Evolutionary conservation across 2,329 filamentous ascomycete genomes (phyloP).

Genomic region (Talaromyces sp.): DNA sequence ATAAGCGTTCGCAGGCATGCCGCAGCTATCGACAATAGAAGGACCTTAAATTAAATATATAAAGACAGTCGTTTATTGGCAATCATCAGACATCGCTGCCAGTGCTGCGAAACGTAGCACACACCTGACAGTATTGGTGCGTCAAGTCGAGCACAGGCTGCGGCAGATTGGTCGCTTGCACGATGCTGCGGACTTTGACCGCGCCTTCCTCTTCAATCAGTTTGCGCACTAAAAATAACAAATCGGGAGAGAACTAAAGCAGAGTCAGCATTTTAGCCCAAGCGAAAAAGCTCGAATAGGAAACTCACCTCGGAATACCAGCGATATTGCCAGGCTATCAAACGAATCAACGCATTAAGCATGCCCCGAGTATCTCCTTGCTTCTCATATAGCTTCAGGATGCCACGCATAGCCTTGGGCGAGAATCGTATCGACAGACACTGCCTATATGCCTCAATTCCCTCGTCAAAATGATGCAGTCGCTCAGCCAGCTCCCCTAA

Average conservation of each 20-base stretch:
- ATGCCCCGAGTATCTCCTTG: slow-evolving; percentile 75
- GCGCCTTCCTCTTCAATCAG: slow-evolving; percentile 97
- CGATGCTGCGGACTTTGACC: slow-evolving; percentile 94
- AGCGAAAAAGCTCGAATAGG: background rate
- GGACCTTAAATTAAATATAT: background rate
- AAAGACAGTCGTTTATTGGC: background rate
- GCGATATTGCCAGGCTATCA: slow-evolving; percentile 97
- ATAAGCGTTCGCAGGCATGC: background rate
- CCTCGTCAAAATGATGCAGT: slow-evolving; percentile 87
- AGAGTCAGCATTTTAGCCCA: background rate
- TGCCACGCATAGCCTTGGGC: slow-evolving; percentile 83
- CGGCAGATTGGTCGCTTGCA: slow-evolving; percentile 90
- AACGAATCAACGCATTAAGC: slow-evolving; percentile 77
- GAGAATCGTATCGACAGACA: slow-evolving; percentile 87
- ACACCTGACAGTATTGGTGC: slow-evolving; percentile 92
- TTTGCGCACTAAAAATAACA: slow-evolving; percentile 82
- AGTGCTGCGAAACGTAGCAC: slow-evolving; percentile 90
- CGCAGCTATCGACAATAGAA: background rate
- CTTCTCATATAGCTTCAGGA: slow-evolving; percentile 75
- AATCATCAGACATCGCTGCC: slow-evolving; percentile 73
- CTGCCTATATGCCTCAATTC: slow-evolving; percentile 85
- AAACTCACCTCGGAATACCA: slow-evolving; percentile 86
- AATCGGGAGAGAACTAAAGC: slow-evolving; percentile 76
- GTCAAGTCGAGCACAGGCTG: slow-evolving; percentile 92
- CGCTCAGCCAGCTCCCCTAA: slow-evolving; percentile 88